phyloP scores from a whole-genome alignment of 2,329 filamentous ascomycete species.

The Neoarthrinium moseri region DNA sequence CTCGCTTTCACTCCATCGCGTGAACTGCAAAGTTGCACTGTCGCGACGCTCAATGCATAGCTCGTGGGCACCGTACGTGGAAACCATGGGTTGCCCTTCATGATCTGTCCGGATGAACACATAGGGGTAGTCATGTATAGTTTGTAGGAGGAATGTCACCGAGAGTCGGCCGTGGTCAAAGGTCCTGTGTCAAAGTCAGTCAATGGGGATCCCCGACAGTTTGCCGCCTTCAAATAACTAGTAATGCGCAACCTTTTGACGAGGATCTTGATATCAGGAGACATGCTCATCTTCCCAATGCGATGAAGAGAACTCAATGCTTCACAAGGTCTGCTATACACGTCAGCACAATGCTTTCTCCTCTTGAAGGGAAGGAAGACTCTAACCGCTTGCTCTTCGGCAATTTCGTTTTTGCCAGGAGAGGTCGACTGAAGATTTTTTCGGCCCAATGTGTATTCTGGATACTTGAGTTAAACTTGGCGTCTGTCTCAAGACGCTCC shows the following conservation, averaged over 20 bases:
- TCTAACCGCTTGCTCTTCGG: constrained; percentile 38
- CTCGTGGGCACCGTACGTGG: constrained; percentile 52
- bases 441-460: constrained; percentile 60
- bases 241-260: constrained; percentile 47
- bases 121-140: constrained; percentile 41
- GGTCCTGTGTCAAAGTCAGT: constrained; percentile 31
- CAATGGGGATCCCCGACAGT: background rate
- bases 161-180: constrained; percentile 57
- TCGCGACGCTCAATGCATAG: constrained; percentile 50
- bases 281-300: constrained; percentile 42
- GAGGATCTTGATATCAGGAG: constrained; percentile 47
- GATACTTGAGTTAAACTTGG: no score
- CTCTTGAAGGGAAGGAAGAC: constrained; percentile 4
- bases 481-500: no score
- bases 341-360: background rate
- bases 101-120: constrained; percentile 45
- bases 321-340: constrained; percentile 16
- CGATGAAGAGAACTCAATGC: constrained; percentile 28
- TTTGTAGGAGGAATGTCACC: constrained; percentile 50
- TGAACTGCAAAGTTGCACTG: constrained; percentile 44
- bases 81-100: constrained; percentile 41
- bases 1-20: constrained; percentile 47
- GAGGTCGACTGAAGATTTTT: constrained; percentile 55
- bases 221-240: background rate
- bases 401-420: constrained; percentile 50